Percentiles rank a stretch among this genome's conserved stretches.
These are phyloP conservation scores for Clonostachys byssicola DNA, from an alignment of 2,329 filamentous ascomycete species.

Conservation along the genomic window DNA sequence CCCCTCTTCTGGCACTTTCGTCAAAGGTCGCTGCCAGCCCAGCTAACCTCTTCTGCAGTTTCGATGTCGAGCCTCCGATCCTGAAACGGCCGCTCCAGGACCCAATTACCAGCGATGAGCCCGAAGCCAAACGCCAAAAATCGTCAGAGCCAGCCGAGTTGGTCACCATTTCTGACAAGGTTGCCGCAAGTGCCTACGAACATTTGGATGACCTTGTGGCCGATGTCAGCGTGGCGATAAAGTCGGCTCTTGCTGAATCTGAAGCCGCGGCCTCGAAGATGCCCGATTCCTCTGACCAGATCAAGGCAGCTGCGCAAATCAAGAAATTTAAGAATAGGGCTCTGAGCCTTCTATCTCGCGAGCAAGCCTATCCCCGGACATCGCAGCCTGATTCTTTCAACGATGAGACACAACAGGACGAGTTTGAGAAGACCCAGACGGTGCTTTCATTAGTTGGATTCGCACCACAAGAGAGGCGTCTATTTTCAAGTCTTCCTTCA, in stretches of 20 bases:
- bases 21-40: slow-evolving; percentile 16
- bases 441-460: slow-evolving; percentile 77
- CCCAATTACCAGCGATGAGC: slow-evolving; percentile 38
- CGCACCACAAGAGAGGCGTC: slow-evolving; percentile 67
- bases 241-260: slow-evolving; percentile 43
- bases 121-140: slow-evolving; percentile 57
- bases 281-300: slow-evolving; percentile 17
- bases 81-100: slow-evolving; percentile 49
- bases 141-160: slow-evolving; percentile 31
- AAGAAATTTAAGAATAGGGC: slow-evolving; percentile 58
- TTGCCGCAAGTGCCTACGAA: slow-evolving; percentile 45
- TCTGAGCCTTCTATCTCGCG: slow-evolving; percentile 57
- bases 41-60: slow-evolving; percentile 27
- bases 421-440: slow-evolving; percentile 17
- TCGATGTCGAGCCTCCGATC: slow-evolving; percentile 49
- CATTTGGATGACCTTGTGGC: slow-evolving; percentile 62
- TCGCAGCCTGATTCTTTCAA: slow-evolving; percentile 26
- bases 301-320: slow-evolving; percentile 31
- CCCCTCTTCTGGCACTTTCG: background rate
- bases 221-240: slow-evolving; percentile 46
- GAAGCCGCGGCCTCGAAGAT: slow-evolving; percentile 22
- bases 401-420: slow-evolving; percentile 27
- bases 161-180: slow-evolving; percentile 49
- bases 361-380: slow-evolving; percentile 45
- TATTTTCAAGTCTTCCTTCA: slow-evolving; percentile 76